Base-by-base conservation (phyloP, 148 eudicot species). In the Polygonum aviculare region DNA sequence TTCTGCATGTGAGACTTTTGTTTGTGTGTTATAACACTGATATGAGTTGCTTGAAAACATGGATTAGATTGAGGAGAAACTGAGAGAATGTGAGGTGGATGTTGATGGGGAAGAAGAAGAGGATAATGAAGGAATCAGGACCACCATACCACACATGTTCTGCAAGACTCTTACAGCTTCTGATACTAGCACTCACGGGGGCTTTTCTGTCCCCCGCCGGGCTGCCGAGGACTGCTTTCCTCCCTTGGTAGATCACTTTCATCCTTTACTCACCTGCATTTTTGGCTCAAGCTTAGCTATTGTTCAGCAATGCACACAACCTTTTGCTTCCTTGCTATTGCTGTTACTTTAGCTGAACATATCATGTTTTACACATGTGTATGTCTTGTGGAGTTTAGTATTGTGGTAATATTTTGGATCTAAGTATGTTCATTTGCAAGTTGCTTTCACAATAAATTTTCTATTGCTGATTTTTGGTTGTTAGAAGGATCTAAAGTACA, bases 171-270 rank as follows among this genome's bases (percentile, higher is more conserved):
- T 95, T 26, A 95, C 99, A 8, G 99, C 96, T 39, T 95, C 99
- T 4, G 99, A 95, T 81, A 95, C 99, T 8, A 95, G 99, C 85
- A 92, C 99, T 60, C 99, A 95, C 83, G 99, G 99, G 5, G 99
- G 99, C 0, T 95, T 95, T 82, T 95, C 99, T 38, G 99, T 95
- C 50, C 99, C 99, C 78, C 97, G 99, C 52, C 90, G 99, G 21
- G 99, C 99, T 77, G 99, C 99, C 1, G 99, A 95, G 87, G 97
- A 95, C 77, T 95, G 99, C 86, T 95, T 95, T 74, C 96, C 99
- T 77, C 94, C 99, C 11, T 80, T 95, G 90, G 99, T 95, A 92
- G 55, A 45, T 45, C 8, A 44, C 74, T 26, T 39, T 9, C 12
- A 18, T 40, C 49, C 16, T 45, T 36, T 45, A 39, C 0, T 44